phyloP scores from a whole-genome alignment of 345 rosid species.

The Pistacia vera region DNA sequence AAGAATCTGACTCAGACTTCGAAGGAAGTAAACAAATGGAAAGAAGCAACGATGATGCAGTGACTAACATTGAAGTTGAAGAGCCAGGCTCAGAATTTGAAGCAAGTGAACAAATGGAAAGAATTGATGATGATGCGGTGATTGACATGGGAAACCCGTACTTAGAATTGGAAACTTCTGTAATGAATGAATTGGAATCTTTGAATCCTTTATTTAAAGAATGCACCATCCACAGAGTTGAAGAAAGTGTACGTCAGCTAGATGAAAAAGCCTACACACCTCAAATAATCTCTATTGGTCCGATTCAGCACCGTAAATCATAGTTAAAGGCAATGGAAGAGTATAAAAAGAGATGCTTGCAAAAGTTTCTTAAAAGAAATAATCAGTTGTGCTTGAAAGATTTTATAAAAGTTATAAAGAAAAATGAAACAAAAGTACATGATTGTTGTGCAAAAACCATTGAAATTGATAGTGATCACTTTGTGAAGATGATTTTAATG shows the following conservation, averaged over 20 bases:
- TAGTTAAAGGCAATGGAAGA: no score
- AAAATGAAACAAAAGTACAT: neutral
- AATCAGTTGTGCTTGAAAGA: no score
- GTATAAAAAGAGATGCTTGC: no score
- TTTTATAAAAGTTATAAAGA: no score
- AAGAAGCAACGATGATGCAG: no score
- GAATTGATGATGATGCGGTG: neutral
- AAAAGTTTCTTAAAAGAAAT: no score
- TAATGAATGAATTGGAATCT: neutral
- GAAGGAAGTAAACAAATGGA: no score
- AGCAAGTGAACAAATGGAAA: no score
- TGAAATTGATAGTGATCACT: neutral
- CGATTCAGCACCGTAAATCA: no score
- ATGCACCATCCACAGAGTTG: constrained; percentile 23
- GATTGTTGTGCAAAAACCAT: constrained; percentile 13
- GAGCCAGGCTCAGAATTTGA: no score
- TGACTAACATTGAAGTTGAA: no score
- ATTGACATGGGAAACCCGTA: constrained; percentile 8
- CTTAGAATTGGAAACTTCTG: neutral
- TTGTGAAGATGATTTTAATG: constrained; percentile 21
- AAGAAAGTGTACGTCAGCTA: neutral
- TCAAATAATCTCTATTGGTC: neutral
- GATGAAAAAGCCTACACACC: constrained; percentile 14
- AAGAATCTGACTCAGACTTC: no score
- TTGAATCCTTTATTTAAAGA: neutral